Evolutionary conservation across 768 basidiomycete species (phyloP).

Genomic region (Boletus reticulatus): DNA sequence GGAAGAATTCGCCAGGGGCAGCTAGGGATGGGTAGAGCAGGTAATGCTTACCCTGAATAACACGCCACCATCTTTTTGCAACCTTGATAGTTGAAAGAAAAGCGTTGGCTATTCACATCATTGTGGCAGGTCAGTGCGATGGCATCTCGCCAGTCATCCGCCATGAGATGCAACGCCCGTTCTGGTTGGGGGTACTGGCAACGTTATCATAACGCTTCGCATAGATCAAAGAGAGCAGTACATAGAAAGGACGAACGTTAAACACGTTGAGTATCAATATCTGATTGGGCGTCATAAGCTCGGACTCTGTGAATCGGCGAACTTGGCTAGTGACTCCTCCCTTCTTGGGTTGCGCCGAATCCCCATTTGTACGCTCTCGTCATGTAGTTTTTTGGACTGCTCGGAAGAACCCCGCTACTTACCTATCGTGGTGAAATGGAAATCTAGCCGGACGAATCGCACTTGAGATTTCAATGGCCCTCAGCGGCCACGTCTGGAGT

Average conservation of each 20-base stretch:
- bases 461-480: conserved; percentile 23
- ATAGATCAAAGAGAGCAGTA: conserved; percentile 22
- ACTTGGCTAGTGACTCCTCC: conserved; percentile 10
- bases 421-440: conserved; percentile 13
- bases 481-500: conserved; percentile 17
- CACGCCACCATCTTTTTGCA: conserved; percentile 18
- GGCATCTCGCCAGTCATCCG: conserved; percentile 23
- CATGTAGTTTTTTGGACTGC: conserved; percentile 10
- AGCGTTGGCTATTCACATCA: conserved; percentile 8
- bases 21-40: conserved; percentile 8
- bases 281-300: conserved; percentile 14
- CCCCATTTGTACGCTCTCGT: conserved; percentile 27
- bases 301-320: conserved; percentile 22
- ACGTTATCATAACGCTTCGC: conserved; percentile 28
- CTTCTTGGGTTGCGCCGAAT: conserved; percentile 16
- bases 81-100: conserved; percentile 16
- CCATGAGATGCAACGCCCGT: conserved; percentile 16
- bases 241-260: conserved; percentile 19
- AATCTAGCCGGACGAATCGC: conserved; percentile 22
- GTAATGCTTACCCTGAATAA: conserved; percentile 19
- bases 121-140: conserved; percentile 22
- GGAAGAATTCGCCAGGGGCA: conserved; percentile 15
- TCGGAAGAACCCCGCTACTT: conserved; percentile 22
- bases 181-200: conserved; percentile 17
- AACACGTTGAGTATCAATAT: conserved; percentile 21